A percentile compares a stretch with the other conserved stretches of the same genome.
phyloP scores from a whole-genome alignment of 2,329 filamentous ascomycete genomes.

The Botryosphaeria dothidea region DNA sequence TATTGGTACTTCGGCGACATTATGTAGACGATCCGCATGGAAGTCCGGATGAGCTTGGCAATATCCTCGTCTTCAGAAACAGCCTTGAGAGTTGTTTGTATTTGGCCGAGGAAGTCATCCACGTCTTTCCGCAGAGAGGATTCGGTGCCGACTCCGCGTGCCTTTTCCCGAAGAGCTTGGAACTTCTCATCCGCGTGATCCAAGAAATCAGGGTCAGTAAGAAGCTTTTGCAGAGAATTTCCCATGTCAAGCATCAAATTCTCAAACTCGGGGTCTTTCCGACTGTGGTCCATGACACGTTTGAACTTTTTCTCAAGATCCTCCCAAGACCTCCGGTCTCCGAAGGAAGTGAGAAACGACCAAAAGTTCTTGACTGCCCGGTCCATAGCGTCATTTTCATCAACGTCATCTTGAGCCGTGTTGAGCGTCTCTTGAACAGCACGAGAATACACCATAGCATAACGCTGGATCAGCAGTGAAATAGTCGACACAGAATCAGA shows the following conservation, averaged over 20 bases:
- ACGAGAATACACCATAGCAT: slow-evolving; percentile 75
- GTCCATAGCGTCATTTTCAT: slow-evolving; percentile 73
- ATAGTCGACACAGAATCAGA: slow-evolving; percentile 81
- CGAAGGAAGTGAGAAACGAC: slow-evolving; percentile 77
- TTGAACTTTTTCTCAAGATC: slow-evolving; percentile 68
- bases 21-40: slow-evolving; percentile 67
- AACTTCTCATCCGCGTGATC: slow-evolving; percentile 70
- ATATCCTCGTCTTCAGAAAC: slow-evolving; percentile 73
- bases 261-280: slow-evolving; percentile 81
- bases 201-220: slow-evolving; percentile 85
- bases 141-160: slow-evolving; percentile 60
- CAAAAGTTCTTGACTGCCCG: slow-evolving; percentile 78
- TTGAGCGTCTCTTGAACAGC: slow-evolving; percentile 67
- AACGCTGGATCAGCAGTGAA: slow-evolving; percentile 72
- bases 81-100: slow-evolving; percentile 67
- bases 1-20: slow-evolving; percentile 66
- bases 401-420: slow-evolving; percentile 68
- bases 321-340: slow-evolving; percentile 74
- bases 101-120: slow-evolving; percentile 68
- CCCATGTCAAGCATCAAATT: slow-evolving; percentile 72
- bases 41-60: slow-evolving; percentile 66
- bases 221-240: slow-evolving; percentile 73
- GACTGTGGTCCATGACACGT: slow-evolving; percentile 70
- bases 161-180: slow-evolving; percentile 58
- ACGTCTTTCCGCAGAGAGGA: slow-evolving; percentile 72